Percentiles rank a stretch among this genome's conserved stretches.
Evolutionary conservation across 75 land plant species (phyloP).

Genomic region (Pinus albicaulis): DNA sequence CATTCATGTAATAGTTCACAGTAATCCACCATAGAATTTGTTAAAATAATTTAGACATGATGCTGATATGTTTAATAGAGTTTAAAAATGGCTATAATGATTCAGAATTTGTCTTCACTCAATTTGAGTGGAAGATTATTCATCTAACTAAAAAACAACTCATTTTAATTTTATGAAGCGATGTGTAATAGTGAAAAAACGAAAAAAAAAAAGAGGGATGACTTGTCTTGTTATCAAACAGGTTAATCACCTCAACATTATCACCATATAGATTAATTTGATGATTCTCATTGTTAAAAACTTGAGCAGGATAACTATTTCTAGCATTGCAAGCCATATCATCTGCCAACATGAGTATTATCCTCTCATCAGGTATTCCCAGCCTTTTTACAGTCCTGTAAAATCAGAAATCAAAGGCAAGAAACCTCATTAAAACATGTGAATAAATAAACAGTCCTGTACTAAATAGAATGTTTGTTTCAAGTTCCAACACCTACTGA

Average conservation of each 20-base stretch:
- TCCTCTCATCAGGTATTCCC: conserved; percentile 97
- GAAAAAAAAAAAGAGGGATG: no score
- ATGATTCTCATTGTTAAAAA: conserved; percentile 98
- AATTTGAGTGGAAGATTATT: no score
- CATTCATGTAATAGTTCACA: no score
- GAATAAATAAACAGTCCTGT: not conserved
- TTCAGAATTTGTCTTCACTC: no score
- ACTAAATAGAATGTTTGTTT: no score
- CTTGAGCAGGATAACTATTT: conserved; percentile 95
- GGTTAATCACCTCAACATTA: conserved; percentile 78
- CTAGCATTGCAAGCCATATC: conserved; percentile 99
- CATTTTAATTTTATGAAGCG: no score
- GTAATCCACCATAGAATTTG: no score
- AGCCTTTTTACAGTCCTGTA: conserved; percentile 93
- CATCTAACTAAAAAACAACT: no score
- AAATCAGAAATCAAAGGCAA: conserved; percentile 6
- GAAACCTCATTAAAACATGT: conserved; percentile 4
- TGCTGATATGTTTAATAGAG: no score
- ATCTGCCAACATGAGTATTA: conserved; percentile 99
- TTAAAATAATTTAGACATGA: no score
- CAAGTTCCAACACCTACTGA: not conserved
- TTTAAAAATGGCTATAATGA: no score
- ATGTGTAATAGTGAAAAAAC: no score
- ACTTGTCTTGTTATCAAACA: not conserved
- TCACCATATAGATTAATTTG: conserved; percentile 95